Evolutionary conservation across 1,139 yeast species (phyloP), one percentile per base, ranked within the genome.

Genomic region (Kodamaea alishanica): DNA sequence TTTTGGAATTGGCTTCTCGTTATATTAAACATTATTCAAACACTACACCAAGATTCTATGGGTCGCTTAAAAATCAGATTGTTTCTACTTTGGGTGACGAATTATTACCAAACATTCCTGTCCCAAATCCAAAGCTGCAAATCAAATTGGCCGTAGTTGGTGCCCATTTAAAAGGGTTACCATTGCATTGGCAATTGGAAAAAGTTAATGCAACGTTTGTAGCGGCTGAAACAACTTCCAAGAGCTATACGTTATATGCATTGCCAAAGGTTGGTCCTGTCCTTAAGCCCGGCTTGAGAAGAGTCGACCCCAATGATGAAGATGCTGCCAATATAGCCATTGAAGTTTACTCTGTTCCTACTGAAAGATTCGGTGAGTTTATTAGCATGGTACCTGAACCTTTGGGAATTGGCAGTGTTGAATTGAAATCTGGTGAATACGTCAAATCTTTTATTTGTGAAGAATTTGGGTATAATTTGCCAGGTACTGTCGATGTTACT

Each of bases 371-470:
- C 63, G 97, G 97, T 48, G 75, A 72, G 24, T 90, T 92, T 54
- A 83, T 92, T 28, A 60, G 82, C 8, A 80, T 84, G 84, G 95
- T 92, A 28, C 97, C 97, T 8, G 86, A 84, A 51, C 98, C 98
- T 25, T 72, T 92, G 45, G 98, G 96, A 32, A 89, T 92, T 55
- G 98, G 98, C 8, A 79, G 90, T 10, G 92, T 86, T 32, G 95
- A 89, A 62, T 74, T 88, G 35, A 80, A 70, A 39, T 70, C 77
- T 43, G 97, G 97, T 26, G 76, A 79, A 48, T 81, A 86, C 82
- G 88, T 88, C 42, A 88, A 89, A 58, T 90, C 97, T 0, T 92
- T 92, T 53, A 86, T 90, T 48, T 90, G 97, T 65, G 98, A 90
- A 63, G 96, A 89, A 55, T 60, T 70, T 46, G 97, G 96, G 8